Percentiles rank a stretch among this genome's conserved stretches.
Conservation (phyloP, 345 rosid genomes). For the Citrus medica region DNA sequence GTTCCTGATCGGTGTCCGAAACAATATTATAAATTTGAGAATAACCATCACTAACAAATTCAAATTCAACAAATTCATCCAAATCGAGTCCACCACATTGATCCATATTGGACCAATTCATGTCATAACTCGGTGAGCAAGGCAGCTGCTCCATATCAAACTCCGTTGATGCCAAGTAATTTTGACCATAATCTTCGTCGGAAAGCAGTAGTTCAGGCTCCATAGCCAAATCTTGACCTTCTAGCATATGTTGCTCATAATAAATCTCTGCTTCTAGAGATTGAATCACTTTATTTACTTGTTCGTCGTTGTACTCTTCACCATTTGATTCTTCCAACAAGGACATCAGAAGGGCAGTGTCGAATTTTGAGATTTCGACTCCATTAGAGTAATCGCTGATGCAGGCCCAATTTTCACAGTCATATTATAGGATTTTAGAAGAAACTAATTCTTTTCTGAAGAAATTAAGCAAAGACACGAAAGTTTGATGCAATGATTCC, state of each 20-base stretch:
- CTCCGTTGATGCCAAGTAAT: neutral
- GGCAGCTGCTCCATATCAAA: slow-evolving; percentile 26
- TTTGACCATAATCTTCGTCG: slow-evolving; percentile 3
- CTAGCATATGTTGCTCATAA: slow-evolving; percentile 12
- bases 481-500: neutral
- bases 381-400: neutral
- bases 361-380: slow-evolving; percentile 26
- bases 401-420: slow-evolving; percentile 14
- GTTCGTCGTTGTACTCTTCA: slow-evolving; percentile 41
- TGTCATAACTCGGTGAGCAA: slow-evolving; percentile 36
- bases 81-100: neutral
- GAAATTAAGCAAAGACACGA: neutral
- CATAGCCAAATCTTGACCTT: neutral
- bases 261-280: slow-evolving; percentile 51
- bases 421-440: slow-evolving; percentile 15
- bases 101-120: slow-evolving; percentile 36
- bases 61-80: slow-evolving; percentile 18
- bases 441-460: neutral
- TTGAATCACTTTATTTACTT: slow-evolving; percentile 37
- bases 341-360: slow-evolving; percentile 32
- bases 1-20: slow-evolving; percentile 25
- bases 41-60: slow-evolving; percentile 13
- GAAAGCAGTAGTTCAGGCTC: neutral
- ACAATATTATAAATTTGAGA: slow-evolving; percentile 29
- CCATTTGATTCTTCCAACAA: slow-evolving; percentile 32